Percentiles rank a stretch among this genome's conserved stretches.
Evolutionary conservation across 345 rosid genomes (phyloP).

Genomic region (Aegle marmelos): DNA sequence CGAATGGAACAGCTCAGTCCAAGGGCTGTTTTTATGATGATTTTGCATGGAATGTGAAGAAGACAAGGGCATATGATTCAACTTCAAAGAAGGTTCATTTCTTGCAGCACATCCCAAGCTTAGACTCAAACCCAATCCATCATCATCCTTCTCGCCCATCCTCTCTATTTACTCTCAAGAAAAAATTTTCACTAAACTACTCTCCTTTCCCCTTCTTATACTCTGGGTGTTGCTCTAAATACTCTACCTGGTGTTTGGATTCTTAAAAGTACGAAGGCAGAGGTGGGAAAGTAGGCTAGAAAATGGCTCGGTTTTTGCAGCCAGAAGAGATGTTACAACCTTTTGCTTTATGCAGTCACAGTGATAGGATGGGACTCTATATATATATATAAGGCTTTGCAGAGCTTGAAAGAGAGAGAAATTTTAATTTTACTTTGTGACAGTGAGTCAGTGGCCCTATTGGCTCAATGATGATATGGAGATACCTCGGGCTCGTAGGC

Average conservation of each 20-base stretch:
- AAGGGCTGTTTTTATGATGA: conserved; percentile 29
- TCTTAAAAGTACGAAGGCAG: conserved; percentile 22
- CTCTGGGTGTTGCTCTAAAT: conserved; percentile 15
- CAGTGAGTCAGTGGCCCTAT: conserved; percentile 51
- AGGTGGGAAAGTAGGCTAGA: conserved; percentile 14
- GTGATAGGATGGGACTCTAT: conserved; percentile 48
- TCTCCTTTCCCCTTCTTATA: background rate
- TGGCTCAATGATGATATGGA: conserved; percentile 44
- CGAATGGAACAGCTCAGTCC: conserved; percentile 53
- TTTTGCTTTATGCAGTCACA: conserved; percentile 35
- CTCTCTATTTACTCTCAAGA: background rate
- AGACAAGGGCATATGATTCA: conserved; percentile 40
- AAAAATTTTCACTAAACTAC: background rate
- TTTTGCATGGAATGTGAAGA: conserved; percentile 37
- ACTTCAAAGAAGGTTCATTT: conserved; percentile 33
- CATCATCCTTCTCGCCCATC: conserved; percentile 62
- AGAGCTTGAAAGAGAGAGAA: conserved; percentile 26
- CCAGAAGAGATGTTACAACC: conserved; percentile 31
- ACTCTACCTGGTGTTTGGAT: conserved; percentile 15
- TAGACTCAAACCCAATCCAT: conserved; percentile 52
- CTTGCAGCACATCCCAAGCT: conserved; percentile 44
- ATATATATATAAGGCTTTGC: background rate
- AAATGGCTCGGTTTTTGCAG: conserved; percentile 22
- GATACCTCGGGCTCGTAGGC: background rate
- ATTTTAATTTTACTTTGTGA: conserved; percentile 57